These are phyloP conservation scores for Pseudogymnoascus sp. DNA, from an alignment of 2,329 filamentous ascomycete genomes.

Conservation along the genomic window DNA sequence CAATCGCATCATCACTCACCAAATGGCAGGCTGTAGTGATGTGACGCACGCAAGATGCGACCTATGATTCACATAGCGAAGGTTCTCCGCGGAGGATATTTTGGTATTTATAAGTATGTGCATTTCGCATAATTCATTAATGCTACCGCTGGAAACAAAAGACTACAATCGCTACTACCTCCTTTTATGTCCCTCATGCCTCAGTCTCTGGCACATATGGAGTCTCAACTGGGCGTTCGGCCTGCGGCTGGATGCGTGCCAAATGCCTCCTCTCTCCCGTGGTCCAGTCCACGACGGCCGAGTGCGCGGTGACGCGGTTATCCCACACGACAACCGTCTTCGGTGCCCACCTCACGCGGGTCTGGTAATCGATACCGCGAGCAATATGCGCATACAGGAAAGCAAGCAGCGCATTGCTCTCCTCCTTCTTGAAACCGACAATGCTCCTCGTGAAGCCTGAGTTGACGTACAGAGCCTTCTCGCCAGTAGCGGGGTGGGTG, in stretches of 20 bases:
- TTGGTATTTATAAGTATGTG: constrained; percentile 3
- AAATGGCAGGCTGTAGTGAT: neutral
- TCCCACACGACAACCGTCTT: constrained; percentile 77
- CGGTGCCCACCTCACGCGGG: constrained; percentile 63
- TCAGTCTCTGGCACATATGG: constrained; percentile 29
- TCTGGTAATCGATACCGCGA: constrained; percentile 59
- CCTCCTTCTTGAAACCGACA: constrained; percentile 75
- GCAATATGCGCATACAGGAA: constrained; percentile 67
- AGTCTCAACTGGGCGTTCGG: constrained; percentile 67
- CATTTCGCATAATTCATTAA: constrained; percentile 6
- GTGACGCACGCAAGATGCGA: neutral
- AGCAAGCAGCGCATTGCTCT: constrained; percentile 64
- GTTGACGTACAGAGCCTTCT: constrained; percentile 78
- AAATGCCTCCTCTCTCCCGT: constrained; percentile 67
- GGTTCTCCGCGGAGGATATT: neutral
- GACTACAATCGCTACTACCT: constrained; percentile 69
- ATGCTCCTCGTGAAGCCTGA: constrained; percentile 68
- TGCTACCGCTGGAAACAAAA: constrained; percentile 36
- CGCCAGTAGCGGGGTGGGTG: constrained; percentile 73
- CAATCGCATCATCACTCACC: constrained; percentile 2
- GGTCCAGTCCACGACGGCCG: constrained; percentile 71
- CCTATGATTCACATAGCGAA: neutral
- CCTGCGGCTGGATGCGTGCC: constrained; percentile 72
- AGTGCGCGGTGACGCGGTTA: constrained; percentile 71
- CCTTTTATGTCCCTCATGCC: constrained; percentile 33